Conservation (phyloP, 2,329 filamentous ascomycete species). For the Drechslera avenae region DNA sequence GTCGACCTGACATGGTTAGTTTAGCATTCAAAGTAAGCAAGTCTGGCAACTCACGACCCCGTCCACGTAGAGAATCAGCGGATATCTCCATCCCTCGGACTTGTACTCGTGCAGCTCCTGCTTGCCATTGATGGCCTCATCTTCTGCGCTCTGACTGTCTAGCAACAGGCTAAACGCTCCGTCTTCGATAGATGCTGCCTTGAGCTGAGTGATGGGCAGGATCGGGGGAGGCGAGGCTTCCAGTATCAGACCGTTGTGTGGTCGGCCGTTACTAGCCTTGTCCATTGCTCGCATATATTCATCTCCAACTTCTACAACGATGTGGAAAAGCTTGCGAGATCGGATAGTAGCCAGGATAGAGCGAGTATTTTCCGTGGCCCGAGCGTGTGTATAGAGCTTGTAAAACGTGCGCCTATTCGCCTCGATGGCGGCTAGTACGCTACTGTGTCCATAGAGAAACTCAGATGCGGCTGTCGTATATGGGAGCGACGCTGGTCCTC, state of each 20-base stretch:
- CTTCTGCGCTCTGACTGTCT: constrained; percentile 74
- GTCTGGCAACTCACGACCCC: constrained; percentile 57
- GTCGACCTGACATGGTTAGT: constrained; percentile 62
- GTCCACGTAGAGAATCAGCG: constrained; percentile 75
- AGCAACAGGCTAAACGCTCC: constrained; percentile 47
- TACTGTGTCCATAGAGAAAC: constrained; percentile 84
- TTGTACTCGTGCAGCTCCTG: constrained; percentile 57
- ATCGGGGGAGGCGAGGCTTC: constrained; percentile 84
- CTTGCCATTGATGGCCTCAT: constrained; percentile 73
- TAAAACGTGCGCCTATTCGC: constrained; percentile 75
- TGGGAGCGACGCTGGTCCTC: constrained; percentile 55
- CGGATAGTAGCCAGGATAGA: constrained; percentile 28
- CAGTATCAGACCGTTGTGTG: constrained; percentile 88
- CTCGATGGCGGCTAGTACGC: constrained; percentile 78
- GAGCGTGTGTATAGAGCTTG: constrained; percentile 71
- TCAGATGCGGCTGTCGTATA: constrained; percentile 87
- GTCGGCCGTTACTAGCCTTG: constrained; percentile 79
- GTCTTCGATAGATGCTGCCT: constrained; percentile 52
- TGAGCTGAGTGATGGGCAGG: constrained; percentile 67
- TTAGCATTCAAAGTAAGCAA: neutral
- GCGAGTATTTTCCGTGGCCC: constrained; percentile 24
- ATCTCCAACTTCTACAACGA: constrained; percentile 60
- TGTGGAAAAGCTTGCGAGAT: constrained; percentile 24
- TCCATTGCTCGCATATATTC: constrained; percentile 73
- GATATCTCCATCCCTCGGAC: constrained; percentile 59